A percentile compares a stretch with the other conserved stretches of the same genome.
phyloP scores from a whole-genome alignment of 345 rosid genomes.

The Litchi chinensis region DNA sequence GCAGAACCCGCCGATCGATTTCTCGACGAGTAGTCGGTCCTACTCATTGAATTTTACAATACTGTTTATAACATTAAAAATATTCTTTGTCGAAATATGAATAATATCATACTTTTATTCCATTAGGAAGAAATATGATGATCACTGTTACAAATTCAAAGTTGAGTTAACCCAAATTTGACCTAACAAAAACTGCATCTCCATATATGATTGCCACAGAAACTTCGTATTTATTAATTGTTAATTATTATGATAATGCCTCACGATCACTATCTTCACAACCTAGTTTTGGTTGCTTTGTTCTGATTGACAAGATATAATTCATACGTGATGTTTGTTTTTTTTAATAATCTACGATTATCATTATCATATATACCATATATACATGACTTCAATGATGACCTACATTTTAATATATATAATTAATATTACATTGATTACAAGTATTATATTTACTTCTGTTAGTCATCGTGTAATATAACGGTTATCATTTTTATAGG shows the following conservation, averaged over 20 bases:
- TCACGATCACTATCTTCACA: neutral
- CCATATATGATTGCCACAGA: too few species aligned
- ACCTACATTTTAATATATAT: neutral
- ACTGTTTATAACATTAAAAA: too few species aligned
- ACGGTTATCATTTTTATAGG: neutral
- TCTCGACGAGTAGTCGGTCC: too few species aligned
- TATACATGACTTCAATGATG: neutral
- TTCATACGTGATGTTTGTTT: neutral
- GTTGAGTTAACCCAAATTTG: too few species aligned
- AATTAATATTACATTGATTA: neutral
- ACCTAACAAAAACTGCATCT: too few species aligned
- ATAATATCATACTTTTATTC: too few species aligned
- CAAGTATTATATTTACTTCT: neutral
- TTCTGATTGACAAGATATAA: neutral
- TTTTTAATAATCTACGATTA: neutral
- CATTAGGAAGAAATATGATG: too few species aligned
- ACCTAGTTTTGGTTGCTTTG: neutral
- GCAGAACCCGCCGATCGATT: too few species aligned
- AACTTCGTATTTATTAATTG: neutral
- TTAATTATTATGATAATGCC: neutral
- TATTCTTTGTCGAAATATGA: too few species aligned
- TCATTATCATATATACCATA: slow-evolving; percentile 3
- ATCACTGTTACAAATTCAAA: too few species aligned
- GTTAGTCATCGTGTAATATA: neutral
- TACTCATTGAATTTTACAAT: too few species aligned